Percentiles rank a stretch among this genome's conserved stretches.
Evolutionary conservation across 1,284 basidiomycete species (phyloP).

Genomic region (Retiboletus flavoniger): DNA sequence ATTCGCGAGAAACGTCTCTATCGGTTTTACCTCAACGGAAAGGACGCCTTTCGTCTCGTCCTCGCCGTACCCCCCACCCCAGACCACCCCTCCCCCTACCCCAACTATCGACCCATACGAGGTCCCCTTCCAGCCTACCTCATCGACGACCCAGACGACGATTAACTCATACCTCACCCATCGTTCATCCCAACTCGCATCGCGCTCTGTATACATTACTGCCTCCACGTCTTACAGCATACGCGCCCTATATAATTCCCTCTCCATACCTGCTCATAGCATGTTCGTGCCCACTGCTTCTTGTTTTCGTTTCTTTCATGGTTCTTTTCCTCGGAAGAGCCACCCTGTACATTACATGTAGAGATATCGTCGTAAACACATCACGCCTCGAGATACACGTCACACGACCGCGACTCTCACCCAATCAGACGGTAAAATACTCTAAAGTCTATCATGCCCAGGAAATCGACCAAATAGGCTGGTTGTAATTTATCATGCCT

Average conservation of each 20-base stretch:
- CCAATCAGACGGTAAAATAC: background rate
- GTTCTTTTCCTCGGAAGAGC: background rate
- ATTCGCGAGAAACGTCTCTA: constrained; percentile 93
- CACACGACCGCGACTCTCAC: background rate
- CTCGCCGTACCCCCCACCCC: constrained; percentile 51
- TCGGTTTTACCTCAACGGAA: constrained; percentile 95
- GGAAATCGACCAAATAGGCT: constrained; percentile 3
- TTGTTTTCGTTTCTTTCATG: background rate
- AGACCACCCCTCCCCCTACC: constrained; percentile 18
- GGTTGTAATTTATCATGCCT: constrained; percentile 13
- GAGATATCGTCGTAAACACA: background rate
- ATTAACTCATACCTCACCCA: too few relatives aligned
- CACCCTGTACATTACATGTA: constrained; percentile 18
- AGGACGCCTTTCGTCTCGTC: constrained; percentile 79
- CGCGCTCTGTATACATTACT: constrained; percentile 13
- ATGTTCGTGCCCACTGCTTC: background rate
- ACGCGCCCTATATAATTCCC: constrained; percentile 18
- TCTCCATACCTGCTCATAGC: constrained; percentile 6
- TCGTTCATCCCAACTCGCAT: constrained; percentile 1
- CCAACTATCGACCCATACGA: constrained; percentile 15
- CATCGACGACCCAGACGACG: constrained; percentile 49
- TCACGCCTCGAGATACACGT: background rate
- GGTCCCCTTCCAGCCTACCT: constrained; percentile 31
- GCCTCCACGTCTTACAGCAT: constrained; percentile 2
- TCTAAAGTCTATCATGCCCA: constrained; percentile 7